These are phyloP conservation scores for Xylogone sp. DNA, from an alignment of 2,329 filamentous ascomycete species.

Conservation along the genomic window DNA sequence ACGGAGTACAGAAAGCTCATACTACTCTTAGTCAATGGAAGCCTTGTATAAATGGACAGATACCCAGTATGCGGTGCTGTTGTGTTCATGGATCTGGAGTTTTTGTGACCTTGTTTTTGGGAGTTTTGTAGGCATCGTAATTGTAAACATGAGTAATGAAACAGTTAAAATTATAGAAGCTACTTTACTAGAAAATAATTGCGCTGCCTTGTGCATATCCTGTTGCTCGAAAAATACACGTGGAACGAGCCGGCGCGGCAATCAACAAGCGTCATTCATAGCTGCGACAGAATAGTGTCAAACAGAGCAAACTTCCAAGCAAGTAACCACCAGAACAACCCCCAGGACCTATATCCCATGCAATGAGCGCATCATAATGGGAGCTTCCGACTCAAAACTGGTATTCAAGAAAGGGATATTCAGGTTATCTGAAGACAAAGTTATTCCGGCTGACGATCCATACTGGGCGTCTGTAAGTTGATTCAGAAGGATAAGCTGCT, in stretches of 20 bases:
- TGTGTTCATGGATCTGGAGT: not conserved
- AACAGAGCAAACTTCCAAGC: not conserved
- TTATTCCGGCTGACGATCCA: slow-evolving; percentile 81
- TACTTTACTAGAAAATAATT: not conserved
- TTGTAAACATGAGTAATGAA: not conserved
- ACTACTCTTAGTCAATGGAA: not conserved
- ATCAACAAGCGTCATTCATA: not conserved
- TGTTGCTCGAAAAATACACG: not conserved
- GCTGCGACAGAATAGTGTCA: not conserved
- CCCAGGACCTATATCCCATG: slow-evolving; percentile 13
- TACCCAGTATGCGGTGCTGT: slow-evolving; percentile 14
- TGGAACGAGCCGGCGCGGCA: not conserved
- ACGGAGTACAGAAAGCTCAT: slow-evolving; percentile 25
- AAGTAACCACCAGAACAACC: not conserved
- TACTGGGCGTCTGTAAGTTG: slow-evolving; percentile 86
- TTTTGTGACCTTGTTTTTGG: not conserved
- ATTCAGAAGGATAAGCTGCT: not conserved
- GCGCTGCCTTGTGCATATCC: not conserved
- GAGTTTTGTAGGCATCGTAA: not conserved
- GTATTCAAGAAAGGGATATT: slow-evolving; percentile 99
- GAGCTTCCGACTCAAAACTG: slow-evolving; percentile 97
- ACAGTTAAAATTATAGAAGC: not conserved
- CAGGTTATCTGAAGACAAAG: slow-evolving; percentile 84
- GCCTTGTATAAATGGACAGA: slow-evolving; percentile 19
- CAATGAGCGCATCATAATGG: slow-evolving; percentile 55